phyloP scores from a whole-genome alignment of 78 protist genomes.

The Mantamonas sphyraenae region DNA sequence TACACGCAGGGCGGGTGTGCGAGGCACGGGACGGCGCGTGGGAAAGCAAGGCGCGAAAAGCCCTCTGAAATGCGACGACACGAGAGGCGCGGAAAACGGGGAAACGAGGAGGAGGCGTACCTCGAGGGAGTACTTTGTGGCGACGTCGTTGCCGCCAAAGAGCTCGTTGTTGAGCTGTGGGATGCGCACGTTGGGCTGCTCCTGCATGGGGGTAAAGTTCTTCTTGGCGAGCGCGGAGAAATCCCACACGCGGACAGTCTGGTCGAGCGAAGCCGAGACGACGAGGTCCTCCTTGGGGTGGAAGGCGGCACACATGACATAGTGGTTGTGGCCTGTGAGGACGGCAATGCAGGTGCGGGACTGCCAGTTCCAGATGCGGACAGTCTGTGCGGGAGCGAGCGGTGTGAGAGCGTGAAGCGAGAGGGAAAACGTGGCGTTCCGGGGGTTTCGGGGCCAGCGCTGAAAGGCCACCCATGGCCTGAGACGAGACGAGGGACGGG shows the following conservation, averaged over 20 bases:
- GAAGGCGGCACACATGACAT: conserved; percentile 97
- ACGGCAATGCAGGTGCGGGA: conserved; percentile 77
- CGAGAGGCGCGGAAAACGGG: too few species aligned
- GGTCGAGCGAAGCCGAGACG: conserved; percentile 96
- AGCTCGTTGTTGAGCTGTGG: conserved; percentile 44
- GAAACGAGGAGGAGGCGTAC: too few species aligned
- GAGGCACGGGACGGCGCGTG: too few species aligned
- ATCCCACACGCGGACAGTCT: conserved; percentile 97
- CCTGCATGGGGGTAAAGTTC: conserved; percentile 39
- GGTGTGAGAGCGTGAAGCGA: conserved; percentile 93
- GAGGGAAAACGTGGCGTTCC: conserved; percentile 91
- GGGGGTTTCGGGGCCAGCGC: conserved; percentile 94
- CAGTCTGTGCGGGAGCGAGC: conserved; percentile 92
- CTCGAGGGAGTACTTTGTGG: conserved; percentile 79
- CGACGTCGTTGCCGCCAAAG: conserved; percentile 75
- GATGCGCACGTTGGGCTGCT: background rate
- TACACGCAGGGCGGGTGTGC: too few species aligned
- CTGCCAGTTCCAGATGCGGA: conserved; percentile 99
- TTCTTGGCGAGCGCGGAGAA: conserved; percentile 75
- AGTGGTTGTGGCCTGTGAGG: conserved; percentile 98
- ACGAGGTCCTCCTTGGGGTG: conserved; percentile 91
- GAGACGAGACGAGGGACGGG: too few species aligned
- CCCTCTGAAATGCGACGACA: too few species aligned
- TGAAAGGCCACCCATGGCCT: too few species aligned
- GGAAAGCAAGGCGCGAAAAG: too few species aligned